phyloP scores from a whole-genome alignment of 345 rosid species.

The Citrus mangshanensis region DNA sequence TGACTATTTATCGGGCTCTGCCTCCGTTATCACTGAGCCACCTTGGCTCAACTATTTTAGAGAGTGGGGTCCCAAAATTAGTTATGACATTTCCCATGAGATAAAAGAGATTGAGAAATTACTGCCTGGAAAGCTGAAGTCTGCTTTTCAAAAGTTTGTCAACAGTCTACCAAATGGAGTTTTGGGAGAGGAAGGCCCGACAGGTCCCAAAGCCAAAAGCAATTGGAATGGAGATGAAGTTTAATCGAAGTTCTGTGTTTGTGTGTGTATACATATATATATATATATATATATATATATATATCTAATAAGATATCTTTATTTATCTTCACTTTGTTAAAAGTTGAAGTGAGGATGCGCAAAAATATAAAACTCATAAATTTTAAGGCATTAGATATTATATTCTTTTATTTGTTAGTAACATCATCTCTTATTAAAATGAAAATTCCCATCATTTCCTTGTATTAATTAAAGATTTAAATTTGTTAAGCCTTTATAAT shows the following conservation, averaged over 20 bases:
- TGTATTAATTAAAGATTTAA: too few relatives aligned
- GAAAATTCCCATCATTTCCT: too few relatives aligned
- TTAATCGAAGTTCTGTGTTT: background rate
- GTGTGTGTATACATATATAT: too few relatives aligned
- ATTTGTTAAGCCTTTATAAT: too few relatives aligned
- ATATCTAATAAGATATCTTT: too few relatives aligned
- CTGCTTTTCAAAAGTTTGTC: constrained; percentile 43
- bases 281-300: too few relatives aligned
- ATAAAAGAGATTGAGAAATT: constrained; percentile 36
- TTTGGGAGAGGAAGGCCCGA: constrained; percentile 80
- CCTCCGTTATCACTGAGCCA: constrained; percentile 32
- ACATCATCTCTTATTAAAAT: too few relatives aligned
- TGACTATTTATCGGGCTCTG: constrained; percentile 42
- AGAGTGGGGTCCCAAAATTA: constrained; percentile 80
- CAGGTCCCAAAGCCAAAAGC: constrained; percentile 68
- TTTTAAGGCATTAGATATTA: too few relatives aligned
- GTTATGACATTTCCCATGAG: constrained; percentile 42
- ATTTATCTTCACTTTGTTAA: background rate
- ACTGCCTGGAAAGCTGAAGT: constrained; percentile 46
- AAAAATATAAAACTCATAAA: too few relatives aligned
- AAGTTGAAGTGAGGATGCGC: too few relatives aligned
- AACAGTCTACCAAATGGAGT: constrained; percentile 55
- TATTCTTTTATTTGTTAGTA: too few relatives aligned
- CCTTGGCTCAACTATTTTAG: constrained; percentile 66
- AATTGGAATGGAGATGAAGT: constrained; percentile 68